Evolutionary conservation across 257 asterid species (phyloP), one percentile per base, ranked within the genome.

Genomic region (Solanum stenotomum): DNA sequence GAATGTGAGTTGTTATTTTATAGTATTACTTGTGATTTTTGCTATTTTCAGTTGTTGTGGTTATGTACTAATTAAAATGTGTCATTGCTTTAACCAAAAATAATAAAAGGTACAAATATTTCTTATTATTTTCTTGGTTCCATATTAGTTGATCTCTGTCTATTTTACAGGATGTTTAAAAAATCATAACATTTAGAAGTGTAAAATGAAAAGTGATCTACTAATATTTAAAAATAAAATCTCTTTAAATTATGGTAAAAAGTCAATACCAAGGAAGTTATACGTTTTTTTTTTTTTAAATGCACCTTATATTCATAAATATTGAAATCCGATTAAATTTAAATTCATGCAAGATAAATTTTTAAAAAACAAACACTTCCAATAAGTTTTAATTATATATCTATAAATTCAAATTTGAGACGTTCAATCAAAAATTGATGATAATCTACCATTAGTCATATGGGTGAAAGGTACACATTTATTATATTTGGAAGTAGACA

Each of bases 391-490:
- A 10, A n/a, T 10, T n/a, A 10, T 10, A 5, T 52, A 5, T 10
- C 5, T 59, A 23, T 1, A 10, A 10, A 23, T 63, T 23, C 2
- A 23, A 63, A 63, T 23, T 63, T 0, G 0, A 22, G 2, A 61
- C 1, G 0, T 59, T 59, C 13, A 11, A 11, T 25, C 0, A 65
- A 0, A 0, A 0, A 25, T 0, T 2, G 61, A 5, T 1, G 0
- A 8, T 27, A 25, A 67, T 67, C 75, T 5, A 3, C 18, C 2
- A 67, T 9, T 11, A 12, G 3, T 4, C 34, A 25, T 67, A 13
- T 3, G 15, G 75, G 33, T 9, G 7, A 8, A 75, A 37, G 83
- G 35, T 77, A n/a, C 34, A 38, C 29, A 38, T 23, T 22, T 77
- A n/a, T n/a, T 44, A 44, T 44, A 79, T 25, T 42, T 79, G 67